These are phyloP conservation scores for Fusarium sterilihyphosum DNA, from an alignment of 2,329 filamentous ascomycete species.

Conservation along the genomic window DNA sequence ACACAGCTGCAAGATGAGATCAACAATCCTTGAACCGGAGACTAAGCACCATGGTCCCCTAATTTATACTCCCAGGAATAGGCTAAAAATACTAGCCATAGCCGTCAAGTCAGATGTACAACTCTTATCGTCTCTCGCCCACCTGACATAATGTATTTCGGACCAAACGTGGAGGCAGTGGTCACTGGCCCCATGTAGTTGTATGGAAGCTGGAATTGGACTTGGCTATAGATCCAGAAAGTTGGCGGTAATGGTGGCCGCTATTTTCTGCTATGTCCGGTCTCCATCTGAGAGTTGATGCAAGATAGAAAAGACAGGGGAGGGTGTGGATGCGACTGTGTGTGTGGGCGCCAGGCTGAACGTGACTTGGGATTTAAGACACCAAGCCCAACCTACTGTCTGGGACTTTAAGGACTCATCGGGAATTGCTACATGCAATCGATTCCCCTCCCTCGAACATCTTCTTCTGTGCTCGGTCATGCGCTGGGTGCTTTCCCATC, in stretches of 20 bases:
- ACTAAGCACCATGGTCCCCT: slow-evolving; percentile 30
- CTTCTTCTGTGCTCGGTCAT: slow-evolving; percentile 37
- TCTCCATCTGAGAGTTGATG: slow-evolving; percentile 11
- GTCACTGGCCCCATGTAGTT: slow-evolving; percentile 28
- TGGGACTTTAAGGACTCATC: slow-evolving; percentile 40
- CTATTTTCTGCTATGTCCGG: slow-evolving; percentile 27
- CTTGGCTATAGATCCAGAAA: slow-evolving; percentile 26
- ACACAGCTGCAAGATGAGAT: slow-evolving; percentile 43
- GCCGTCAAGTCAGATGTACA: slow-evolving; percentile 41
- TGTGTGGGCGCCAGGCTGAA: slow-evolving; percentile 44
- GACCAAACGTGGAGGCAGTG: slow-evolving; percentile 29
- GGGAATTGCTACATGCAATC: slow-evolving; percentile 44
- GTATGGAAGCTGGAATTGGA: slow-evolving; percentile 20
- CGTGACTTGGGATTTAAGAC: slow-evolving; percentile 53
- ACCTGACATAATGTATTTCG: slow-evolving; percentile 32
- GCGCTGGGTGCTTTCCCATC: slow-evolving; percentile 33
- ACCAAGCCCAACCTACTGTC: slow-evolving; percentile 46
- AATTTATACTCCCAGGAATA: slow-evolving; percentile 42
- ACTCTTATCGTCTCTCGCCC: slow-evolving; percentile 37
- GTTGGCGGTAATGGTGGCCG: slow-evolving; percentile 33
- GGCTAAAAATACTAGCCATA: slow-evolving; percentile 43
- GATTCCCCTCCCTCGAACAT: slow-evolving; percentile 20
- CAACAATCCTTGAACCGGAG: slow-evolving; percentile 17
- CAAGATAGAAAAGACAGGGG: slow-evolving; percentile 22
- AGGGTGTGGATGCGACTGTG: slow-evolving; percentile 34